phyloP scores from a whole-genome alignment of 441 rosid species.

The Omphalea diandra region DNA sequence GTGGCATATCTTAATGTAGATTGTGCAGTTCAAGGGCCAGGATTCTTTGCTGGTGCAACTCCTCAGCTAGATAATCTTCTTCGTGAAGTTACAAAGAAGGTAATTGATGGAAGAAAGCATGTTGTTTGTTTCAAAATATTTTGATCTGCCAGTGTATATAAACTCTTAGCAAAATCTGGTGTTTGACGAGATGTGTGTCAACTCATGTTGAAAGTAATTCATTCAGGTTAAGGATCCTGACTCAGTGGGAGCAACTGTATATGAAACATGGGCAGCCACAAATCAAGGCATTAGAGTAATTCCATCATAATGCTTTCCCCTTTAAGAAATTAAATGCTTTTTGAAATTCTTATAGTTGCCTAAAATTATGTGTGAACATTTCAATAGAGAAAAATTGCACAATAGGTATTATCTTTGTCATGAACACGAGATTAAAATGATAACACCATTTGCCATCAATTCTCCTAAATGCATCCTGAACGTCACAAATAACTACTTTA shows the following conservation, averaged over 20 bases:
- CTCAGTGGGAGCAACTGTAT: constrained; percentile 44
- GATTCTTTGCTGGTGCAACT: constrained; percentile 79
- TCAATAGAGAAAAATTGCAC: neutral
- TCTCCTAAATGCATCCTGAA: neutral
- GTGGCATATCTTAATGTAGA: constrained; percentile 92
- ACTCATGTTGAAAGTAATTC: constrained; percentile 10
- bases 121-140: neutral
- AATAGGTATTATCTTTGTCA: neutral
- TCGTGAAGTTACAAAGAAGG: constrained; percentile 68
- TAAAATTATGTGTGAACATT: neutral
- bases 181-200: neutral
- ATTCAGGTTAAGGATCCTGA: constrained; percentile 90
- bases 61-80: constrained; percentile 86
- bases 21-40: constrained; percentile 97
- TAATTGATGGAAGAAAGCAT: constrained; percentile 19
- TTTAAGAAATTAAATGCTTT: neutral
- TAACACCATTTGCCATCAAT: too few species aligned
- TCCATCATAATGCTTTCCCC: neutral
- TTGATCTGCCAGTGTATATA: constrained; percentile 7
- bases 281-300: constrained; percentile 41
- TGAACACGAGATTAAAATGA: neutral
- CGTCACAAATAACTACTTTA: neutral
- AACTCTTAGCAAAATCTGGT: constrained; percentile 1
- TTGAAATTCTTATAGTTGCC: neutral
- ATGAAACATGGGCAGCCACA: constrained; percentile 54